Percentiles rank a stretch among this genome's conserved stretches.
Evolutionary conservation across 1,284 basidiomycete species (phyloP).

Genomic region (Ceratobasidium sp.): DNA sequence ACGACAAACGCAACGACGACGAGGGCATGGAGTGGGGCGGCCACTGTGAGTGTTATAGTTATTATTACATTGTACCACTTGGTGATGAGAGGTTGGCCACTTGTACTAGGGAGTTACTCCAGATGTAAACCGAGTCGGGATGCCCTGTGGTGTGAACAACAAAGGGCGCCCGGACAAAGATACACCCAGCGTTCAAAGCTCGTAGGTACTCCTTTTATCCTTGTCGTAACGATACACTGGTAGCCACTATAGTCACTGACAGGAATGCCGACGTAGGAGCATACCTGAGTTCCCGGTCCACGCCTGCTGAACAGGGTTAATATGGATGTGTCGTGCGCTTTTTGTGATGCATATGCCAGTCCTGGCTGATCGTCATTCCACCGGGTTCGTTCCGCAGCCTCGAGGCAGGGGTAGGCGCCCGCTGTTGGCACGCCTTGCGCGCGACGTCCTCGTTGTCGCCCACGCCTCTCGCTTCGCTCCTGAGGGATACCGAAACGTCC

Average conservation of each 20-base stretch:
- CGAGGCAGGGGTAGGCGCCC: conserved; percentile 32
- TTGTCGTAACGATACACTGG: background rate
- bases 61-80: background rate
- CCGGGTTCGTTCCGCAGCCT: conserved; percentile 12
- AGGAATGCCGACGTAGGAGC: conserved; percentile 6
- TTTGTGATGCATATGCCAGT: conserved; percentile 11
- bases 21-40: background rate
- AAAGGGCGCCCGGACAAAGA: conserved; percentile 18
- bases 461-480: background rate
- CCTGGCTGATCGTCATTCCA: background rate
- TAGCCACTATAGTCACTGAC: conserved; percentile 16
- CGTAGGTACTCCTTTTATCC: background rate
- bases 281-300: background rate
- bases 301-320: conserved; percentile 29
- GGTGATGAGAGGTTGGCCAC: background rate
- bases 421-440: background rate
- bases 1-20: conserved; percentile 23
- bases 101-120: background rate
- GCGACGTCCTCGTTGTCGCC: conserved; percentile 6
- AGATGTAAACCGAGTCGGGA: conserved; percentile 9
- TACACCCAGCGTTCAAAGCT: background rate
- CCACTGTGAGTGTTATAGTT: background rate
- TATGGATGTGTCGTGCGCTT: conserved; percentile 5
- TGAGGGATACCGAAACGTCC: background rate
- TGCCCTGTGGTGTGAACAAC: background rate